Conservation (phyloP, 192 early-diverging fungal genomes). For the Mortierella antarctica region DNA sequence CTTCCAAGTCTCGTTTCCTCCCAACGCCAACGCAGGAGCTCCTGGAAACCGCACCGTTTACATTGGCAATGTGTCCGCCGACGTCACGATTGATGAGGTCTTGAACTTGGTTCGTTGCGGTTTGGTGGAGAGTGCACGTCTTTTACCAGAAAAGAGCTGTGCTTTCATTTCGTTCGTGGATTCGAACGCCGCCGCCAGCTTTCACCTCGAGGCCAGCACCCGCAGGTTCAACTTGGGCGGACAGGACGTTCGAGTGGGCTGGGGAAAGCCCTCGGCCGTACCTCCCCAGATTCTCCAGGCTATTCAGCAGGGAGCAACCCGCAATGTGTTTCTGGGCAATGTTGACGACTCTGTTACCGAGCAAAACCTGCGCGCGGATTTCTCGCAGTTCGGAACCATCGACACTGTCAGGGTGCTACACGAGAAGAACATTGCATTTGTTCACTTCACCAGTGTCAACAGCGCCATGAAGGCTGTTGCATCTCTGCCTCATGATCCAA, state of each 20-base stretch:
- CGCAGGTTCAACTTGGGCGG: constrained; percentile 64
- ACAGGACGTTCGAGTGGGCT: constrained; percentile 78
- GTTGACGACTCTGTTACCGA: constrained; percentile 73
- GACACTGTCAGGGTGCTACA: constrained; percentile 77
- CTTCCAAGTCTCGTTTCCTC: constrained; percentile 44
- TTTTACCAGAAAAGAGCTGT: constrained; percentile 82
- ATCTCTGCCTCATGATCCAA: constrained; percentile 63
- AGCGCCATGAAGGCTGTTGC: constrained; percentile 82
- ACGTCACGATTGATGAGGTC: constrained; percentile 69
- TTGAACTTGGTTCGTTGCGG: constrained; percentile 79
- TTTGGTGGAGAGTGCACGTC: constrained; percentile 73
- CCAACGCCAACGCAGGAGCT: not conserved
- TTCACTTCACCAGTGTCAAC: constrained; percentile 78
- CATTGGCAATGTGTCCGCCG: constrained; percentile 79
- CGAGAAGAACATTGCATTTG: constrained; percentile 87
- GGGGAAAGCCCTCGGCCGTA: constrained; percentile 74
- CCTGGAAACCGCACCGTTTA: constrained; percentile 77
- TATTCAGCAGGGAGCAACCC: constrained; percentile 70
- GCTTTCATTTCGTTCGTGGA: constrained; percentile 87
- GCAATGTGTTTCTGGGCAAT: constrained; percentile 87
- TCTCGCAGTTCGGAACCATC: constrained; percentile 76
- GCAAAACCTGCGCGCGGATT: constrained; percentile 65
- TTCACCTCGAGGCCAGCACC: constrained; percentile 65
- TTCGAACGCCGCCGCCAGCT: constrained; percentile 66
- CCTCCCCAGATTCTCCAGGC: constrained; percentile 67